phyloP scores from a whole-genome alignment of 1,139 yeast genomes.

The Yarrowia galli region DNA sequence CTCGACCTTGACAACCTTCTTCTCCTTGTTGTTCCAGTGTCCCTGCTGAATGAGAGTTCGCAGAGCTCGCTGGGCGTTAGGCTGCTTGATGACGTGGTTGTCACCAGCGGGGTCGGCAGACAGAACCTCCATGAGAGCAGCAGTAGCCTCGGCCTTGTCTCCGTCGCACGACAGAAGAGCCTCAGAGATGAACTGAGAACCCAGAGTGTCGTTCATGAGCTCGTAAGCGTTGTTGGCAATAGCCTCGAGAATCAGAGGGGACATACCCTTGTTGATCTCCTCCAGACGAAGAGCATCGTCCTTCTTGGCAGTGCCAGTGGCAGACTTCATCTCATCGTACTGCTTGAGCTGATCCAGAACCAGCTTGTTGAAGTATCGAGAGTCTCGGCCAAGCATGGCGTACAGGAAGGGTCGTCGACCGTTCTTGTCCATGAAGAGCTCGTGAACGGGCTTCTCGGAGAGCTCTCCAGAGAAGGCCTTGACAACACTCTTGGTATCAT shows the following conservation, averaged over 20 bases:
- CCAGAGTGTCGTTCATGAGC: slow-evolving; percentile 72
- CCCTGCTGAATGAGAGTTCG: slow-evolving; percentile 81
- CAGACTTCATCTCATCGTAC: slow-evolving; percentile 68
- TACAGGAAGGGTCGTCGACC: slow-evolving; percentile 91
- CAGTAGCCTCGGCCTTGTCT: slow-evolving; percentile 60
- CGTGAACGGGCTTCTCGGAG: slow-evolving; percentile 52
- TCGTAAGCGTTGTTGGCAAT: slow-evolving; percentile 59
- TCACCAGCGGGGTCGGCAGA: slow-evolving; percentile 59
- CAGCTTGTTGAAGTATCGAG: slow-evolving; percentile 80
- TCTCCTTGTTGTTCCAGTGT: slow-evolving; percentile 70
- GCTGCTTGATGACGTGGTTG: slow-evolving; percentile 69
- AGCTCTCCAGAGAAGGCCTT: slow-evolving; percentile 73
- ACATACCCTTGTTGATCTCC: slow-evolving; percentile 70
- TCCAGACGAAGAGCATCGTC: slow-evolving; percentile 76
- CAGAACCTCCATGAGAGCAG: slow-evolving; percentile 60
- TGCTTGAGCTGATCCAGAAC: slow-evolving; percentile 65
- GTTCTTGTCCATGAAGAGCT: slow-evolving; percentile 69
- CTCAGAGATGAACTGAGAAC: slow-evolving; percentile 84
- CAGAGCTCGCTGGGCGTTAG: slow-evolving; percentile 78
- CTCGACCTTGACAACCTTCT: slow-evolving; percentile 58
- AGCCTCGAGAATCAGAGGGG: slow-evolving; percentile 69
- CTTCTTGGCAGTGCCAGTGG: slow-evolving; percentile 77
- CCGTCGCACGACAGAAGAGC: slow-evolving; percentile 66
- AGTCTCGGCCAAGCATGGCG: slow-evolving; percentile 77
- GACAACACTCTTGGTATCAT: slow-evolving; percentile 84